Conservation (phyloP, 2,329 filamentous ascomycete genomes). For the Stachybotrys chlorohalonatus region DNA sequence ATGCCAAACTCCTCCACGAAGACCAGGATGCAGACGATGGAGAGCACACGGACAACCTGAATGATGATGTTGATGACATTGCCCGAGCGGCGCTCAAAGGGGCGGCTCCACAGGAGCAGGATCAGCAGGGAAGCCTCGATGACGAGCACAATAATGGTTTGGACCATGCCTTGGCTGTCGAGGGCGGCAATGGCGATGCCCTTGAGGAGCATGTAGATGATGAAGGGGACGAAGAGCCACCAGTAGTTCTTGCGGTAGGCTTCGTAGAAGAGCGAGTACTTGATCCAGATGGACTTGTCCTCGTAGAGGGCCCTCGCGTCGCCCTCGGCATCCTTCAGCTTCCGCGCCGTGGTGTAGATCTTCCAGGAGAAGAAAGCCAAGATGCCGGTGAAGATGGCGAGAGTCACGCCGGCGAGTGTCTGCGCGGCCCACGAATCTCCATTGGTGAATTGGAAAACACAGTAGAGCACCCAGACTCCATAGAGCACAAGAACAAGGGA, state of each 20-base stretch:
- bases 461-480: conserved; percentile 91
- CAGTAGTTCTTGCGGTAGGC: conserved; percentile 90
- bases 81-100: conserved; percentile 77
- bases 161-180: conserved; percentile 75
- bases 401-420: conserved; percentile 69
- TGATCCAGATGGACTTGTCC: conserved; percentile 82
- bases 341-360: conserved; percentile 68
- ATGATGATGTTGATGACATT: conserved; percentile 94
- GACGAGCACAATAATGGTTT: conserved; percentile 70
- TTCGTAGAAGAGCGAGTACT: conserved; percentile 97
- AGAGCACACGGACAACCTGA: conserved; percentile 79
- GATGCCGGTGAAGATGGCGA: conserved; percentile 70
- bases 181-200: conserved; percentile 77
- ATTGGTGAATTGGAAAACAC: conserved; percentile 87
- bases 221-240: conserved; percentile 91
- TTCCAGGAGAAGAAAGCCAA: conserved; percentile 77
- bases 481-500: conserved; percentile 87
- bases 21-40: conserved; percentile 78
- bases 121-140: conserved; percentile 73
- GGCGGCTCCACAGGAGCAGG: conserved; percentile 74
- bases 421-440: conserved; percentile 95
- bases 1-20: conserved; percentile 93
- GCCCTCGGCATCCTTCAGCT: conserved; percentile 67
- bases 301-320: conserved; percentile 69
- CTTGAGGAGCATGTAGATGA: conserved; percentile 85